Percentiles rank a stretch among this genome's conserved stretches.
Evolutionary conservation across 768 basidiomycete genomes (phyloP).

Genomic region (Leccinum rimulosum): DNA sequence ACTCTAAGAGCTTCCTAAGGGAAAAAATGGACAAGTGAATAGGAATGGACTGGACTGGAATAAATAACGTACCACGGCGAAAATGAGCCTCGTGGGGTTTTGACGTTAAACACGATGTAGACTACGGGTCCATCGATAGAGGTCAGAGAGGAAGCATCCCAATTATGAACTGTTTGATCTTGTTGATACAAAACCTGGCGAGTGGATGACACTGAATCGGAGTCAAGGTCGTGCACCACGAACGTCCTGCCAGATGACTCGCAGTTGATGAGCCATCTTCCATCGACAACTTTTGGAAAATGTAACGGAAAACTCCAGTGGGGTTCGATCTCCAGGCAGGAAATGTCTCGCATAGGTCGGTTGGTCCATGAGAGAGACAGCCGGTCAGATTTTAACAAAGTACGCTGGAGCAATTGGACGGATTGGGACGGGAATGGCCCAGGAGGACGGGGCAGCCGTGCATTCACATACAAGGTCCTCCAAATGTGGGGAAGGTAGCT

Average conservation of each 20-base stretch:
- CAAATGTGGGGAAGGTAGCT: neutral
- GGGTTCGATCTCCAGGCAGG: neutral
- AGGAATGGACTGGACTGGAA: neutral
- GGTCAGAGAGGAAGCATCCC: neutral
- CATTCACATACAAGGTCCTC: neutral
- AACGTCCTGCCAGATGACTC: neutral
- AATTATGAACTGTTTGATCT: neutral
- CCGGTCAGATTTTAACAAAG: neutral
- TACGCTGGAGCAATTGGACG: neutral
- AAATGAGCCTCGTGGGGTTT: too few species aligned
- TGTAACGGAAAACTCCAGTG: neutral
- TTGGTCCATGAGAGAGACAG: neutral
- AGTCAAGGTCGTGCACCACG: neutral
- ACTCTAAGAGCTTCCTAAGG: neutral
- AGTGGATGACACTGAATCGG: neutral
- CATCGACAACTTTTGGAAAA: neutral
- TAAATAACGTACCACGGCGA: neutral
- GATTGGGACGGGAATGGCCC: neutral
- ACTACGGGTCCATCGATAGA: neutral
- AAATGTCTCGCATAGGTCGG: neutral
- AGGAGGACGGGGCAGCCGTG: neutral
- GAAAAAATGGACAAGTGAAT: neutral
- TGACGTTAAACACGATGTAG: neutral
- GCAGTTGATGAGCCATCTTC: neutral
- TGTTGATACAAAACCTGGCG: neutral